Base-by-base conservation (phyloP, 1,284 basidiomycete species). In the Rhizoctonia solani region DNA sequence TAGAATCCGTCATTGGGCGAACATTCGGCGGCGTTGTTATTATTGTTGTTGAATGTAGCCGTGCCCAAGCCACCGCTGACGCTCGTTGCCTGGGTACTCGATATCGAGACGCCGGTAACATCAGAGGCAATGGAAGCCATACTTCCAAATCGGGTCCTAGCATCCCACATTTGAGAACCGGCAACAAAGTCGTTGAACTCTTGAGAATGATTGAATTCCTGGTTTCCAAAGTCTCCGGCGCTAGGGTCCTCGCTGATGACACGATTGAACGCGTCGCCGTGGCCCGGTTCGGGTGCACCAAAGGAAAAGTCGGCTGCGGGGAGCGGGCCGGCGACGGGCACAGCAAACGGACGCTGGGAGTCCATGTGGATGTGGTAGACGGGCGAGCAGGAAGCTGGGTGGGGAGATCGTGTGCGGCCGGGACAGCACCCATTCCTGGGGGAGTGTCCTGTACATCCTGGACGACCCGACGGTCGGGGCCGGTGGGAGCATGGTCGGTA, bases 221-320 rank as follows among this genome's bases (percentile, higher is more conserved):
- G n/a, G n/a, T n/a, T n/a, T n/a, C n/a, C n/a, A 6, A 46, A 27
- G 16, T n/a, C 13, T 29, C 9, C 46, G 30, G 34, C 58, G 29
- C 4, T 6, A 4, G 42, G 5, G 55, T 59, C 32, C 13, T 30
- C 6, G 25, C 27, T 30, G 49, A 46, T 65, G 19, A 39, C 61
- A 19, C 61, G 49, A 23, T 52, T 65, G 21, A 65, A 65, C 23
- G 61, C 61, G 50, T 65, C 49, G 4, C 61, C 61, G 34, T 53
- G 50, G 9, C 61, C 50, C 6, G 61, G 50, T 21, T 54, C 50
- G n/a, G 50, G 56, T 13, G 54, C 66, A 41, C 67, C 69, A 54
- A 70, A 70, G 44, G 49, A 53, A 52, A 70, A 70, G 67, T 70
- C 69, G 11, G 50, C 46, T 29, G 66, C 55, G 13, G 69, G 69